A percentile compares a stretch with the other conserved stretches of the same genome.
Conservation (phyloP, 495 filamentous ascomycete genomes). For the Neurospora sp. region DNA sequence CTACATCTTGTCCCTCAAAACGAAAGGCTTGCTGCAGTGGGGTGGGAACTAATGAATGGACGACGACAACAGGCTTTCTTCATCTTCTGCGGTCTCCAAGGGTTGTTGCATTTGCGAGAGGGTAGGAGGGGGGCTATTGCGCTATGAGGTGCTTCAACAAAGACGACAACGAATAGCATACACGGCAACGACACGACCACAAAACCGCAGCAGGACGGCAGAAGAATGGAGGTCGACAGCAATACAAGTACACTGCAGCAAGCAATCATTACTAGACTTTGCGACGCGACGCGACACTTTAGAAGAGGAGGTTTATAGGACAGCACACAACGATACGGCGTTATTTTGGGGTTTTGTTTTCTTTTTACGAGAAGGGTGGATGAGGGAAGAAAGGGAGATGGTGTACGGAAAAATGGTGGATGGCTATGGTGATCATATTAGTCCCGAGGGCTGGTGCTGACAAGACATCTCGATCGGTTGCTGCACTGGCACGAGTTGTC, state of each 20-base stretch:
- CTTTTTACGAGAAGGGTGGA: background rate
- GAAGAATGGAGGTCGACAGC: no score
- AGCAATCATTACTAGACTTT: background rate
- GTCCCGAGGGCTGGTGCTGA: no score
- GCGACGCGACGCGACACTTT: background rate
- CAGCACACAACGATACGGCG: conserved; percentile 9
- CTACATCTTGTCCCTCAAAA: no score
- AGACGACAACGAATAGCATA: background rate
- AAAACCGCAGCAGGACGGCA: no score
- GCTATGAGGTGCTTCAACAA: conserved; percentile 31
- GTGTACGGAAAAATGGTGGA: background rate
- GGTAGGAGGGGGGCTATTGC: conserved; percentile 75
- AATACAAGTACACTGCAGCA: background rate
- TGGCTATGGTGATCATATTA: background rate
- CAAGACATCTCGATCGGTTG: background rate
- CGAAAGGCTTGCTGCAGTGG: no score
- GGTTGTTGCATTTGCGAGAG: conserved; percentile 65
- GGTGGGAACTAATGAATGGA: no score
- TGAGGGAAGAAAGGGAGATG: background rate
- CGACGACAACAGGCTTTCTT: conserved; percentile 57
- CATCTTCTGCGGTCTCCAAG: conserved; percentile 81
- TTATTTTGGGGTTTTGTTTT: conserved; percentile 10
- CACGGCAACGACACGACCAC: no score
- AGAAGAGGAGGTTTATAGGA: background rate
- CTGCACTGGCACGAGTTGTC: background rate